Evolutionary conservation across 177 flowering plant genomes (phyloP).

Genomic region (Tripterygium wilfordii): DNA sequence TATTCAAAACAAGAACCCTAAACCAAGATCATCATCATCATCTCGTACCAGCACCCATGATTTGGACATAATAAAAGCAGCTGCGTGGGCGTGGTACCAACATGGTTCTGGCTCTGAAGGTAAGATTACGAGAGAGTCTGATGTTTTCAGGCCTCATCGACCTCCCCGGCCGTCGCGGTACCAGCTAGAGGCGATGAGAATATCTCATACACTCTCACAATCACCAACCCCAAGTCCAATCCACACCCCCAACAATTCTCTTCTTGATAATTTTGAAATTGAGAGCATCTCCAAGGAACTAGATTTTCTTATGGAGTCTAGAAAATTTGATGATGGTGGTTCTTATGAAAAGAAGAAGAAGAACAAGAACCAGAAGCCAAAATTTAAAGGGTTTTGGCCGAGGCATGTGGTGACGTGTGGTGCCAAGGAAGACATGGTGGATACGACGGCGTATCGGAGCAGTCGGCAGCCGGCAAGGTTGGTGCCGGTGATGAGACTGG

Average conservation of each 20-base stretch:
- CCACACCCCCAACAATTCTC: conserved; percentile 13
- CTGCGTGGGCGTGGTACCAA: conserved; percentile 77
- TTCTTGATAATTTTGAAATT: conserved; percentile 53
- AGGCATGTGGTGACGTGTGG: conserved; percentile 32
- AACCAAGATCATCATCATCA: background rate
- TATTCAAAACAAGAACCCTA: conserved; percentile 26
- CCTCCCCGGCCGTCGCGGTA: conserved; percentile 39
- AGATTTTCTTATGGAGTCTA: conserved; percentile 23
- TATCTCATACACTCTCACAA: background rate
- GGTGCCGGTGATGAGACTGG: conserved; percentile 1
- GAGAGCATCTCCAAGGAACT: conserved; percentile 41
- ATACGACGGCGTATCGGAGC: background rate
- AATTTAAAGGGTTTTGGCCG: conserved; percentile 20
- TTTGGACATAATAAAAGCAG: conserved; percentile 37
- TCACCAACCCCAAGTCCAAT: background rate
- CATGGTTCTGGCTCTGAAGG: conserved; percentile 44
- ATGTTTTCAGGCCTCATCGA: conserved; percentile 10
- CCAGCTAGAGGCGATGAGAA: conserved; percentile 41
- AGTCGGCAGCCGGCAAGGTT: conserved; percentile 1
- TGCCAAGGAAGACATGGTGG: conserved; percentile 22
- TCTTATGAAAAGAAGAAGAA: background rate
- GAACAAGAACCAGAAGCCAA: conserved; percentile 18
- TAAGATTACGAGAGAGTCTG: conserved; percentile 23
- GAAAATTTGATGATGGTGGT: background rate
- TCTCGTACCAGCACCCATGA: conserved; percentile 18